Percentiles rank a stretch among this genome's conserved stretches.
These are phyloP conservation scores for Meripilus lineatus DNA, from an alignment of 1,284 basidiomycete genomes.

Conservation along the genomic window DNA sequence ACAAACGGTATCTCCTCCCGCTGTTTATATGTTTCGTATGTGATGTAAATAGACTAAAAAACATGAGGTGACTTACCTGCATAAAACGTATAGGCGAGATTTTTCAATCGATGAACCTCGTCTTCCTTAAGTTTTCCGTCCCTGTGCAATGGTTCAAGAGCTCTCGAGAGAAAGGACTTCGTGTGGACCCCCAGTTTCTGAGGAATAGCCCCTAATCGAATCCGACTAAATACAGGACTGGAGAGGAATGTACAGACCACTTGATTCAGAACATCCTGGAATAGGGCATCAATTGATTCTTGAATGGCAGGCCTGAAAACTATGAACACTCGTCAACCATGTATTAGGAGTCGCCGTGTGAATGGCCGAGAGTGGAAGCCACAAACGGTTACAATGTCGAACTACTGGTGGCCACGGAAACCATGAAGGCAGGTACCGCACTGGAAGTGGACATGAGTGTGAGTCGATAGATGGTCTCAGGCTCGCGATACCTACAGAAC, in stretches of 20 bases:
- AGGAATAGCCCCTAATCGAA: not conserved
- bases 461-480: not conserved
- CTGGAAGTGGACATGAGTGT: constrained; percentile 7
- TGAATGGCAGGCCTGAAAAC: not conserved
- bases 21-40: not conserved
- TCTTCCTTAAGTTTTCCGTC: constrained; percentile 13
- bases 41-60: not conserved
- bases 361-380: not conserved
- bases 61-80: constrained; percentile 3
- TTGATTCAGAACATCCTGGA: not conserved
- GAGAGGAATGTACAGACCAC: not conserved
- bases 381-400: constrained; percentile 11
- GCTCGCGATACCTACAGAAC: not conserved
- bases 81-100: not conserved
- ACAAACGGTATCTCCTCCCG: not conserved
- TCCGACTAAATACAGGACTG: not conserved
- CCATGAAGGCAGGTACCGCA: constrained; percentile 21
- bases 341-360: not conserved
- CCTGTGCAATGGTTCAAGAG: constrained; percentile 17
- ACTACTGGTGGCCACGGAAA: constrained; percentile 23
- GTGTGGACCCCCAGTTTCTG: constrained; percentile 15
- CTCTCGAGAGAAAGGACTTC: constrained; percentile 13
- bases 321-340: not conserved
- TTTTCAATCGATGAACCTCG: constrained; percentile 5
- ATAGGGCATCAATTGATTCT: not conserved